Evolutionary conservation across 192 early-diverging fungal species (phyloP), one percentile per base, ranked within the genome.

Genomic region (Backusella circina): DNA sequence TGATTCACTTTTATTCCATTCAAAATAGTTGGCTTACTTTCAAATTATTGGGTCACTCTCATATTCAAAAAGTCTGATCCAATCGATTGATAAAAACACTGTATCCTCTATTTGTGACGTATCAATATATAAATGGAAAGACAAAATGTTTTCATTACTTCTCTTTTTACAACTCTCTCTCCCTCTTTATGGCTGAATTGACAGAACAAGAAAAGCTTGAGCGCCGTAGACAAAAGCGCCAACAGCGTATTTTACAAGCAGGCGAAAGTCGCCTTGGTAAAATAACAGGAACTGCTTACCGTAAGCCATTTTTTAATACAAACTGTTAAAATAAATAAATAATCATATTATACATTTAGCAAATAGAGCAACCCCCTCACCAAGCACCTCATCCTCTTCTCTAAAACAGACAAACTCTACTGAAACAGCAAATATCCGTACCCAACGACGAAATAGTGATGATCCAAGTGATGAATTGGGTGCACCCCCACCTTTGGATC

Each of bases 391-490:
- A 30, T 75, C 74, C 28, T 36, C 36, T 16, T 75, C 74, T 8
- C 39, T 35, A 21, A 61, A 67, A 8, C 51, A 39, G 26, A 70
- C 64, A 6, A 23, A 41, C 3, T 30, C 21, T 8, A 57, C 35
- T 6, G 68, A 68, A 70, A 23, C 36, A n/a, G 26, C 12, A 21
- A 36, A 36, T 18, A 36, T 44, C 31, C 30, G 47, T 37, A n/a
- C 33, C 5, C 65, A 72, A 18, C 66, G 72, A 15, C 71, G 72
- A 28, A 65, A 64, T n/a, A 78, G 72, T 41, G 84, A 87, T 71
- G 86, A 87, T 74, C 86, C 86, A 18, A 82, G 83, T 70, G 86
- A 87, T 23, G 79, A 75, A 41, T 21, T 87, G 26, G 86, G 86
- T 18, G 86, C 86, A 2, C 86, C 86, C 1, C 54, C 33, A 35